Evolutionary conservation across 2,329 filamentous ascomycete species (phyloP).

Genomic region (Penicillium sp.): DNA sequence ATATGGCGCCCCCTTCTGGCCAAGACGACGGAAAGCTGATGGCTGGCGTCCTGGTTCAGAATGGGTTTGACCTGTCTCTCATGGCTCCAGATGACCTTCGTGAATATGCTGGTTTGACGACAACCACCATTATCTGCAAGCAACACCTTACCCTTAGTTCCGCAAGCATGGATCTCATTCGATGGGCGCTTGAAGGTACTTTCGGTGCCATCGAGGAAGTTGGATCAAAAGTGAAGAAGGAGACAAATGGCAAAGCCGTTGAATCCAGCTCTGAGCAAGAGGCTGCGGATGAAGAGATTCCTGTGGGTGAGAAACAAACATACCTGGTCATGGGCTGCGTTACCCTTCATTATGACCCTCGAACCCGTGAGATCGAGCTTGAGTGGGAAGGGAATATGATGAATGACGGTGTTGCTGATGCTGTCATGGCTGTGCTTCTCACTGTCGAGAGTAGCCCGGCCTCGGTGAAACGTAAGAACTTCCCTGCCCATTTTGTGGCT

Average conservation of each 20-base stretch:
- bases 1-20: slow-evolving; percentile 70
- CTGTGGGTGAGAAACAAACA: slow-evolving; percentile 43
- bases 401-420: slow-evolving; percentile 97
- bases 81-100: slow-evolving; percentile 97
- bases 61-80: slow-evolving; percentile 94
- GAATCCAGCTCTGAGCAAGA: slow-evolving; percentile 42
- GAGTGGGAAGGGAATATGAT: slow-evolving; percentile 99
- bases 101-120: slow-evolving; percentile 96
- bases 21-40: slow-evolving; percentile 66
- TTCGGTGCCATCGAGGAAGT: slow-evolving; percentile 80
- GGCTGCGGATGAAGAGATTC: slow-evolving; percentile 54
- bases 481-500: slow-evolving; percentile 20
- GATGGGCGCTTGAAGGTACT: slow-evolving; percentile 91
- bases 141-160: slow-evolving; percentile 87
- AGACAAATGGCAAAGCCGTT: slow-evolving; percentile 48
- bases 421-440: slow-evolving; percentile 89
- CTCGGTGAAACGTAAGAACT: slow-evolving; percentile 79
- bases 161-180: slow-evolving; percentile 87
- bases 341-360: slow-evolving; percentile 73
- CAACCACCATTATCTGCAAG: slow-evolving; percentile 90
- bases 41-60: slow-evolving; percentile 91
- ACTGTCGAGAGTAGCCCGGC: slow-evolving; percentile 93
- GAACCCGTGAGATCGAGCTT: slow-evolving; percentile 79
- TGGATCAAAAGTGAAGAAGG: slow-evolving; percentile 32
- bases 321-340: slow-evolving; percentile 89